These are phyloP conservation scores for Angophora floribunda DNA, from an alignment of 345 rosid genomes.

Conservation along the genomic window DNA sequence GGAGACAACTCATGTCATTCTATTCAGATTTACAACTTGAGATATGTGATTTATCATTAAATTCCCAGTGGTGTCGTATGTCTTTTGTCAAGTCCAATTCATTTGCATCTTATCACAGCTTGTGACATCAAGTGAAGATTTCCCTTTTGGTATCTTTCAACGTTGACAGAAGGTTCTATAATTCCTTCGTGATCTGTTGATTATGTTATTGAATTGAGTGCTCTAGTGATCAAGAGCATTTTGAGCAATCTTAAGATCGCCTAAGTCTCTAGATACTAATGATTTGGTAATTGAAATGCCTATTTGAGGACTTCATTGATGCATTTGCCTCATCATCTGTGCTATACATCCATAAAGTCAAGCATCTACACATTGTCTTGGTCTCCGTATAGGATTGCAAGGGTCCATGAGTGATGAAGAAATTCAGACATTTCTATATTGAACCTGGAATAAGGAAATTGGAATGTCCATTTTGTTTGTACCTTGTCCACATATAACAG, in stretches of 20 bases:
- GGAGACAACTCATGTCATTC: background rate
- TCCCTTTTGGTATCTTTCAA: background rate
- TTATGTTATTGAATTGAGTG: background rate
- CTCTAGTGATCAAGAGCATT: background rate
- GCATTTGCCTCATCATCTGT: background rate
- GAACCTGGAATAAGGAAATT: background rate
- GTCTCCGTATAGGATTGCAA: background rate
- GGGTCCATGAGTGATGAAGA: background rate
- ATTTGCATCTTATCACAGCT: background rate
- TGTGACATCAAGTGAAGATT: background rate
- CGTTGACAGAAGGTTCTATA: background rate
- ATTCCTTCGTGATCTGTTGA: background rate
- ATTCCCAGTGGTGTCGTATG: background rate
- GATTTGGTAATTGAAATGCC: background rate
- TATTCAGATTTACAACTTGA: background rate
- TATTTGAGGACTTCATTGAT: background rate
- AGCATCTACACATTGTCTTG: background rate
- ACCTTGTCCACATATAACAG: background rate
- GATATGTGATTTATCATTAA: background rate
- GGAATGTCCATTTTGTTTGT: background rate
- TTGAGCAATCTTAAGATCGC: background rate
- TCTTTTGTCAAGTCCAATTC: background rate
- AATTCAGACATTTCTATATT: background rate
- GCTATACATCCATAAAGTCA: background rate
- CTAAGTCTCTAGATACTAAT: background rate